Percentiles rank a stretch among this genome's conserved stretches.
Conservation (phyloP, 2,329 filamentous ascomycete species). For the Trichoderma sp. region DNA sequence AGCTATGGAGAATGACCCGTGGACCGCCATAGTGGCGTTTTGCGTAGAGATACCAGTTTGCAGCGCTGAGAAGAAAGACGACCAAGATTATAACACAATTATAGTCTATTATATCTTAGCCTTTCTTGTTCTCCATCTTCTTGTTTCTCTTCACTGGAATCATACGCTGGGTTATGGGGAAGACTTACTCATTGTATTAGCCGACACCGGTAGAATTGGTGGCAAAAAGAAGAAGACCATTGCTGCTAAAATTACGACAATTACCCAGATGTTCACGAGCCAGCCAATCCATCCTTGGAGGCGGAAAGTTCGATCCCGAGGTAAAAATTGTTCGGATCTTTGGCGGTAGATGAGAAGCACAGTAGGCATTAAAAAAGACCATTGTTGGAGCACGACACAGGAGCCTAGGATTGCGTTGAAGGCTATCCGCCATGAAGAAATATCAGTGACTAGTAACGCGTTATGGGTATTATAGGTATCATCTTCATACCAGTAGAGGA, state of each 20-base stretch:
- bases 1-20: not conserved
- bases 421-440: not conserved
- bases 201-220: not conserved
- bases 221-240: not conserved
- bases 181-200: not conserved
- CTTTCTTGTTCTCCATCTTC: not conserved
- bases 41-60: not conserved
- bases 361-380: not conserved
- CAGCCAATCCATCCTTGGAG: not conserved
- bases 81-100: not conserved
- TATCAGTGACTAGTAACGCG: not conserved
- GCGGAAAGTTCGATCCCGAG: not conserved
- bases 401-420: not conserved
- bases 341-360: not conserved
- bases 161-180: not conserved
- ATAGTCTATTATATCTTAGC: not conserved
- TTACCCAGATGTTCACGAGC: not conserved
- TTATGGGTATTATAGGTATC: not conserved
- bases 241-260: not conserved
- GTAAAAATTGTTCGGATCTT: not conserved
- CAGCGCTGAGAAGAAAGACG: not conserved
- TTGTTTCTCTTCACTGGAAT: not conserved
- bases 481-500: not conserved
- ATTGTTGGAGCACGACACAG: not conserved
- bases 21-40: not conserved